Evolutionary conservation across 768 basidiomycete species (phyloP), one percentile per base, ranked within the genome.

Genomic region (Podaxis sp.): DNA sequence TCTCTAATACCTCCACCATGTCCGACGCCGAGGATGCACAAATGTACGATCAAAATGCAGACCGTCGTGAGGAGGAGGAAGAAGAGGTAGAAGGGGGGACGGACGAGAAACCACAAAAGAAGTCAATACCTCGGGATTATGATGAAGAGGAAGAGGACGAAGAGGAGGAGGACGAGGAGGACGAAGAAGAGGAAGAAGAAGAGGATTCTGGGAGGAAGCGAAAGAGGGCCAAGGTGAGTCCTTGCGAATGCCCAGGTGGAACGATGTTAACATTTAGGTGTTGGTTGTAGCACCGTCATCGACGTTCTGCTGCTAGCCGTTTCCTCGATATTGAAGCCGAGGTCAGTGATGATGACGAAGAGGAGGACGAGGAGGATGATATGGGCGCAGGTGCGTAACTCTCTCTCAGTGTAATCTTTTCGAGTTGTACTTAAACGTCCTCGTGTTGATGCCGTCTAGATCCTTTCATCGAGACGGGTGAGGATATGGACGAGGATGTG

Each of bases 291-390:
- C 86, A 82, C 62, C 83, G 86, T 62, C 88, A 89, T 71, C 88
- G 83, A 73, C 83, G 84, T 53, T 74, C 76, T 57, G 77, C 80
- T 16, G 81, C 84, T 25, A 90, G 85, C 70, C 87, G 88, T 64
- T 99, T 95, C 87, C 79, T 98, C 66, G 97, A 98, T 84, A 82
- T 95, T 59, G 93, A 96, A 76, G 95, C 94, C 57, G 93, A 94
- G 71, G 95, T 96, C 18, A 94, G 94, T 66, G 95, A 97, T 32
- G 97, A 98, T 18, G 97, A 98, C 3, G 96, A 97, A 37, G 97
- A 98, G 25, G 90, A 90, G 2, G 94, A 96, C 18, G 93, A 91
- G 2, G 90, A 78, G 7, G 80, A 90, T 18, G 91, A 92, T 57
- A 83, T 81, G 61, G 89, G 79, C 10, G 74, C 77, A 65, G 82